Evolutionary conservation across 2,329 filamentous ascomycete species (phyloP).

Genomic region (Xylaria sp.): DNA sequence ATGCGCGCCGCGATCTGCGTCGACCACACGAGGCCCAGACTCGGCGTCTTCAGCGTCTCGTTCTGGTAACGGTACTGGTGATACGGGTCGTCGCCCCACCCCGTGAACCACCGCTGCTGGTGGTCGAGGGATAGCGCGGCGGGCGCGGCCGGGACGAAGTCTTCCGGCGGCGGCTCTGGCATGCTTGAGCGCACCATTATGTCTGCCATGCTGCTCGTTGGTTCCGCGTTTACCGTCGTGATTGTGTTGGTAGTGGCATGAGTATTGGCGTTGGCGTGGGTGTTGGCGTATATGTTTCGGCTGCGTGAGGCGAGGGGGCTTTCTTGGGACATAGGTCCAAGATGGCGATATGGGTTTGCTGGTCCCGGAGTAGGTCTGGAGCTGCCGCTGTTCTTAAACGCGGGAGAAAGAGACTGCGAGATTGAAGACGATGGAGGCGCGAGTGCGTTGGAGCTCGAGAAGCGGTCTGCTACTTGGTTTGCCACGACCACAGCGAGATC

Average conservation of each 20-base stretch:
- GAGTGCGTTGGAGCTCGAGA: conserved; percentile 53
- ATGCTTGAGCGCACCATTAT: conserved; percentile 51
- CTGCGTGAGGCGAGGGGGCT: conserved; percentile 63
- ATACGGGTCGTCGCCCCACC: conserved; percentile 81
- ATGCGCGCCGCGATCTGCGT: conserved; percentile 88
- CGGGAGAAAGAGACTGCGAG: conserved; percentile 22
- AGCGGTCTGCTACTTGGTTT: conserved; percentile 95
- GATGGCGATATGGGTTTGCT: background rate
- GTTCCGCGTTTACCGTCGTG: conserved; percentile 49
- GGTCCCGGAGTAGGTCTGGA: background rate
- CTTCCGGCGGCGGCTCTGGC: conserved; percentile 48
- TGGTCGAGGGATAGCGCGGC: conserved; percentile 80
- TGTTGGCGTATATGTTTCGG: conserved; percentile 40
- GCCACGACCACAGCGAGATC: conserved; percentile 88
- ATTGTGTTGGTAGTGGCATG: conserved; percentile 25
- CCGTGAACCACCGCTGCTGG: conserved; percentile 94
- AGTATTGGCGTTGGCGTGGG: conserved; percentile 6
- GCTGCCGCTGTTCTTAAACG: conserved; percentile 39
- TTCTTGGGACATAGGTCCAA: conserved; percentile 52
- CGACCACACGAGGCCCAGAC: conserved; percentile 88
- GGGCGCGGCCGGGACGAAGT: conserved; percentile 50
- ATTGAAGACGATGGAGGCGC: background rate
- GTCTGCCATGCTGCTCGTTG: conserved; percentile 55
- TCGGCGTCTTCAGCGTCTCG: conserved; percentile 78
- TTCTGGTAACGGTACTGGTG: conserved; percentile 36